Base-by-base conservation (phyloP, 306 rosid genomes). In the Geum urbanum region DNA sequence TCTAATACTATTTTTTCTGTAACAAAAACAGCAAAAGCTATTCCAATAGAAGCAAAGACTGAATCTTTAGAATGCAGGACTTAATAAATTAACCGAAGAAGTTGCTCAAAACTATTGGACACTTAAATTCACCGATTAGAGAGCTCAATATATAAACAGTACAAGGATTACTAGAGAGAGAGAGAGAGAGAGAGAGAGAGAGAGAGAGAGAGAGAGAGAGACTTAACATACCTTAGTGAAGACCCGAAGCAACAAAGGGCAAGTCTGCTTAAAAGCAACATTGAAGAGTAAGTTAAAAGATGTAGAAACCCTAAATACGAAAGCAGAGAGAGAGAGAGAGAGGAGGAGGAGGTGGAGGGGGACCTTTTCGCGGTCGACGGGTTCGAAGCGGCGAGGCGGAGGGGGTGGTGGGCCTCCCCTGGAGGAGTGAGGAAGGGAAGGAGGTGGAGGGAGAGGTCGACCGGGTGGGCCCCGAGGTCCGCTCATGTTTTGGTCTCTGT, bases 191-290 rank as follows among this genome's bases (percentile, higher is more conserved):
- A 32, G 12, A 37, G 22, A 16, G 39, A 66, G 5, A 32, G 12
- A 37, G 22, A 16, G 39, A 66, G 5, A 32, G 12, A 37, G 22
- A 16, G 39, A 46, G 43, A 15, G 24, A 58, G 47, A 19, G 43
- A 67, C 46, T 7, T 20, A 16, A 12, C 73, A 12, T 80, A 91
- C 96, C 97, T 87, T 88, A 0, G 99, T 91, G 83, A 94, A 94
- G 41, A 94, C 99, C 66, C 97, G 88, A 54, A 94, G 96, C 53
- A 94, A 74, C 43, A 94, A 81, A n/a, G 97, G 99, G 66, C 99
- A 94, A 14, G 92, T 91, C 97, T 92, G 89, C 40, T 77, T 22
- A 18, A 11, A 67, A 67, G 24, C 35, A 2, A 39, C 39, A 3
- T 19, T 35, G 14, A 67, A 7, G 11, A 56, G 4, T 7, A 32